Evolutionary conservation across 2,329 filamentous ascomycete genomes (phyloP).

Genomic region (Fusarium liriodendri): DNA sequence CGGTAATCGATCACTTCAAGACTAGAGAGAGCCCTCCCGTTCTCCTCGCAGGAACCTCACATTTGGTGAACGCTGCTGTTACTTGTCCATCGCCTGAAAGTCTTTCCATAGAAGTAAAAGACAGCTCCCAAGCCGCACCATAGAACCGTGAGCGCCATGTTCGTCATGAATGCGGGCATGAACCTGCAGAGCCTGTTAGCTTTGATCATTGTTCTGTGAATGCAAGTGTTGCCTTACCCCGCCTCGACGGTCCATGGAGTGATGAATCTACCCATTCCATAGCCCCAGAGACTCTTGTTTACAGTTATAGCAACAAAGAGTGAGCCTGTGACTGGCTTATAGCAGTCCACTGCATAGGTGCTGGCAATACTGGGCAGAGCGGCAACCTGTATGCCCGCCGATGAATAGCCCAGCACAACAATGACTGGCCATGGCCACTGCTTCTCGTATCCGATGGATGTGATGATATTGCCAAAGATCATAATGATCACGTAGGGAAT

Average conservation of each 20-base stretch:
- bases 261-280: slow-evolving; percentile 19
- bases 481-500: neutral
- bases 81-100: slow-evolving; percentile 5
- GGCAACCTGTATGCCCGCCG: slow-evolving; percentile 47
- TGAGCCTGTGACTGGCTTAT: slow-evolving; percentile 55
- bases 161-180: slow-evolving; percentile 8
- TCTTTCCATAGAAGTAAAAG: slow-evolving; percentile 16
- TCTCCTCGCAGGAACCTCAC: neutral
- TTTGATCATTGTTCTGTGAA: neutral
- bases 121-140: neutral
- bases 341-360: slow-evolving; percentile 72
- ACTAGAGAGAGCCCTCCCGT: neutral
- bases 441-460: slow-evolving; percentile 55
- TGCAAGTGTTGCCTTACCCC: slow-evolving; percentile 1
- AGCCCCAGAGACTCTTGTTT: slow-evolving; percentile 24
- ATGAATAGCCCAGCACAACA: slow-evolving; percentile 59
- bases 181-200: neutral
- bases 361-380: slow-evolving; percentile 69
- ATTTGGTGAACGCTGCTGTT: slow-evolving; percentile 6
- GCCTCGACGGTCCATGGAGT: slow-evolving; percentile 14
- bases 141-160: slow-evolving; percentile 5
- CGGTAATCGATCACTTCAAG: neutral
- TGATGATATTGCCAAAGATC: slow-evolving; percentile 50
- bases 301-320: slow-evolving; percentile 22
- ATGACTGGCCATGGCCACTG: slow-evolving; percentile 62